Conservation (phyloP, 177 flowering plant species). For the Telopea speciosissima region DNA sequence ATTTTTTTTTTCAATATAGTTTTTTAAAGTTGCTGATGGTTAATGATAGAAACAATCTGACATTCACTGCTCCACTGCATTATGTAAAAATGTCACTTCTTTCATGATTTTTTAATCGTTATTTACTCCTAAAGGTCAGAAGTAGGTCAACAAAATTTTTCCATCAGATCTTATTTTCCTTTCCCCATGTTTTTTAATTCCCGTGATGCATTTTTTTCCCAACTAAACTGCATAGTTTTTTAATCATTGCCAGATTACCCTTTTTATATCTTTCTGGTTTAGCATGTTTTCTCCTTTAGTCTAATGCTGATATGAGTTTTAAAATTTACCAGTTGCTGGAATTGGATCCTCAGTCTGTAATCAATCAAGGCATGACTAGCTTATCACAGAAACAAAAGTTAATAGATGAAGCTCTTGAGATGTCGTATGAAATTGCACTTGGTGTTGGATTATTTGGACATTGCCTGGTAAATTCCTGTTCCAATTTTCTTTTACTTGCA, state of each 20-base stretch:
- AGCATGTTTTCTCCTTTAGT: not conserved
- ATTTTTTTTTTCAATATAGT: not conserved
- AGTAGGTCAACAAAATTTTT: not conserved
- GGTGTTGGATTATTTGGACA: slow-evolving; percentile 62
- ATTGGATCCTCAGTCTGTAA: slow-evolving; percentile 47
- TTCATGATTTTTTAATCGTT: not conserved
- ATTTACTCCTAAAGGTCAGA: not conserved
- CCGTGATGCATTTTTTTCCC: not conserved
- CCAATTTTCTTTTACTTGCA: not conserved
- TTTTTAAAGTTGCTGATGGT: not conserved
- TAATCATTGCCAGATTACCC: not conserved
- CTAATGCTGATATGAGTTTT: slow-evolving; percentile 1
- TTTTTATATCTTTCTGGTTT: not conserved
- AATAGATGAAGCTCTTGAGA: slow-evolving; percentile 54
- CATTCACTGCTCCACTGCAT: not conserved
- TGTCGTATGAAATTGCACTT: slow-evolving; percentile 64
- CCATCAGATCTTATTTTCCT: too few relatives aligned
- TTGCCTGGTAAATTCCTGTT: slow-evolving; percentile 52
- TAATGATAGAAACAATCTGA: not conserved
- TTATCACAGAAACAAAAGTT: slow-evolving; percentile 57
- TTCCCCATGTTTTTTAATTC: not conserved
- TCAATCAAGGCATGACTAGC: slow-evolving; percentile 54
- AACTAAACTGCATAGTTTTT: not conserved
- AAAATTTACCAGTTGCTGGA: slow-evolving; percentile 52
- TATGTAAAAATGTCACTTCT: too few relatives aligned